Conservation (phyloP, 495 filamentous ascomycete species). For the Penicillium ochrochloron region DNA sequence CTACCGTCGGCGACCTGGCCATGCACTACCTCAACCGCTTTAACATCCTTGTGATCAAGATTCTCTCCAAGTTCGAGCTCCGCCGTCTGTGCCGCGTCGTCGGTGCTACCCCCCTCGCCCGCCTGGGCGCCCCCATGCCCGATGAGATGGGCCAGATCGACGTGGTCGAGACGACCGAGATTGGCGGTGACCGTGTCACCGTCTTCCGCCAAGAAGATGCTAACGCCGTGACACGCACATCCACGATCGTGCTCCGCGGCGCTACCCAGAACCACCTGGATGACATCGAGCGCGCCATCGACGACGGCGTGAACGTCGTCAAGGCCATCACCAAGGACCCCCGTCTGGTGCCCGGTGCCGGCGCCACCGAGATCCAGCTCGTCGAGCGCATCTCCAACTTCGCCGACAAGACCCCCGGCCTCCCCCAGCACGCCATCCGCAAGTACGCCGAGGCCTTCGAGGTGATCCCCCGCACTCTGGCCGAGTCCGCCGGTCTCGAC, state of each 20-base stretch:
- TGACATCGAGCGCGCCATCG: conserved; percentile 95
- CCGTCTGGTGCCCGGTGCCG: conserved; percentile 89
- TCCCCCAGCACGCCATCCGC: conserved; percentile 93
- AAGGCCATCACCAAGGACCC: conserved; percentile 97
- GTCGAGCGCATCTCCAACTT: conserved; percentile 87
- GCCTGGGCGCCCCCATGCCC: conserved; percentile 97
- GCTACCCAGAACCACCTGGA: conserved; percentile 98
- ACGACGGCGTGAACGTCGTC: conserved; percentile 98
- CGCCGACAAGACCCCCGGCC: conserved; percentile 87
- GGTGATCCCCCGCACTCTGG: conserved; percentile 89
- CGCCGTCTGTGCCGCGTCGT: conserved; percentile 93
- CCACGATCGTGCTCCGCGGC: conserved; percentile 92
- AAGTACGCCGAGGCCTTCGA: conserved; percentile 99
- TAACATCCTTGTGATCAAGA: conserved; percentile 93
- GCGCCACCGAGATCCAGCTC: conserved; percentile 94
- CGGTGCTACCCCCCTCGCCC: conserved; percentile 91
- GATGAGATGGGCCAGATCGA: conserved; percentile 98
- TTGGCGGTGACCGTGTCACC: conserved; percentile 97
- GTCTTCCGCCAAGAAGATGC: conserved; percentile 97
- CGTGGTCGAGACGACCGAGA: conserved; percentile 96
- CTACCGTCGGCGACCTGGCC: conserved; percentile 91
- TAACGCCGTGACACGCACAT: conserved; percentile 85
- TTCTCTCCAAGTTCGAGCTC: conserved; percentile 98
- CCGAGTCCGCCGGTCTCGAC: conserved; percentile 92
- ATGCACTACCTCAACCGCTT: conserved; percentile 98